Conservation (phyloP, 495 filamentous ascomycete genomes). For the Filosporella fistucella region DNA sequence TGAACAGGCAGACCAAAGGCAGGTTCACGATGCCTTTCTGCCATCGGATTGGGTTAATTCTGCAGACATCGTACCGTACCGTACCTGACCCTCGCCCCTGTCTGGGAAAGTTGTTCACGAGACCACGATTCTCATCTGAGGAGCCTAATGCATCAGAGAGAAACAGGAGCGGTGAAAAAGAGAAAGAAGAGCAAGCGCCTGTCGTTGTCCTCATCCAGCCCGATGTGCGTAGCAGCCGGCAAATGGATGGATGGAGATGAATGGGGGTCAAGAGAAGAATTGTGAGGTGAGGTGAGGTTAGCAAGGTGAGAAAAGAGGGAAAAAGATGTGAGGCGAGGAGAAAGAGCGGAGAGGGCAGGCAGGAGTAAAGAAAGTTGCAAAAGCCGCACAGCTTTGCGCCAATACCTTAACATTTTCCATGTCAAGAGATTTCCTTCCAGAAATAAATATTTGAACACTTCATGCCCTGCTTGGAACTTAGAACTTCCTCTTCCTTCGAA, state of each 20-base stretch:
- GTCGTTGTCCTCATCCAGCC: too few species aligned
- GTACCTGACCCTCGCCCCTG: slow-evolving; percentile 8
- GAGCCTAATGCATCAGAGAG: neutral
- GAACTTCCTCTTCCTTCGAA: too few species aligned
- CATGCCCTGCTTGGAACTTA: too few species aligned
- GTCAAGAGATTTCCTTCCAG: too few species aligned
- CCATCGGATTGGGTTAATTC: too few species aligned
- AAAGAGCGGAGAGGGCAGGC: neutral
- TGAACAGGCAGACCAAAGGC: too few species aligned
- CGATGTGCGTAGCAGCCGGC: neutral
- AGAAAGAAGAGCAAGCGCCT: neutral
- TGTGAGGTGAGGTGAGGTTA: neutral
- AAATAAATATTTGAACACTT: too few species aligned
- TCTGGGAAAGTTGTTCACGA: slow-evolving; percentile 3
- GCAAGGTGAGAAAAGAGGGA: neutral
- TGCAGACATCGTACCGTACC: neutral
- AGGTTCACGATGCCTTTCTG: too few species aligned
- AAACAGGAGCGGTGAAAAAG: neutral
- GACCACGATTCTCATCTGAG: neutral
- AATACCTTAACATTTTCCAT: too few species aligned
- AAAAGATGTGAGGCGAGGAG: neutral
- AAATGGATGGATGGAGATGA: neutral
- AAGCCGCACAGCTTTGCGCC: too few species aligned
- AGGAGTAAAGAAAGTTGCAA: neutral
- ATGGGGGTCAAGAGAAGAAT: too few species aligned